Percentiles rank a stretch among this genome's conserved stretches.
phyloP scores from a whole-genome alignment of 495 filamentous ascomycete species.

The Aspergillus coremiiformis region DNA sequence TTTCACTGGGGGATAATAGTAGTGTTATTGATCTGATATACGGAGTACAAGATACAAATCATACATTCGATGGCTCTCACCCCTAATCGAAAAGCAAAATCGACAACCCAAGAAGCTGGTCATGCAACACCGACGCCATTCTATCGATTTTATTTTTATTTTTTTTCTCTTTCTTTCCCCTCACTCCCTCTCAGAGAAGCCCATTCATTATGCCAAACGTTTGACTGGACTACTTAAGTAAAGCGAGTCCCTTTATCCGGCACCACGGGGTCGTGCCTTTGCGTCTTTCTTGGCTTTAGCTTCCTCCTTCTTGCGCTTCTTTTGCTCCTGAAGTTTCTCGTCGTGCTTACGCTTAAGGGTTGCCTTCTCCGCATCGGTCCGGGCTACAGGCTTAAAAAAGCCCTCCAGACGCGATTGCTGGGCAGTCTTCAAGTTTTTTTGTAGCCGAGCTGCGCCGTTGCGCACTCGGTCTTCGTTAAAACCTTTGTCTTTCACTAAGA shows the following conservation, averaged over 20 bases:
- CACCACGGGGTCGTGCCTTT: constrained; percentile 77
- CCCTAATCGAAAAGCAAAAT: background rate
- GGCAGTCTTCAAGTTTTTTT: constrained; percentile 79
- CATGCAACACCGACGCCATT: background rate
- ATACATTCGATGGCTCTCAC: background rate
- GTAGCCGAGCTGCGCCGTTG: constrained; percentile 61
- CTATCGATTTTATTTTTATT: background rate
- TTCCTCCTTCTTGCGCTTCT: constrained; percentile 88
- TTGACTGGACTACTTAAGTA: background rate
- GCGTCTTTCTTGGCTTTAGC: constrained; percentile 81
- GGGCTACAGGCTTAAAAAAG: constrained; percentile 93
- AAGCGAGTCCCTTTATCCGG: constrained; percentile 28
- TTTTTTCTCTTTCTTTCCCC: background rate
- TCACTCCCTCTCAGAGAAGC: too few species aligned
- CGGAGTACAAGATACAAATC: background rate
- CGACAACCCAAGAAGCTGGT: background rate
- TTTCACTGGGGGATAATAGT: too few species aligned
- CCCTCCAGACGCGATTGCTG: constrained; percentile 92
- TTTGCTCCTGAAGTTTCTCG: constrained; percentile 78
- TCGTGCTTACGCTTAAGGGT: constrained; percentile 87
- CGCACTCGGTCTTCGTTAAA: constrained; percentile 93
- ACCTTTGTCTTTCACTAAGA: constrained; percentile 86
- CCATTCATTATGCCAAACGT: too few species aligned
- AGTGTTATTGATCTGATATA: background rate
- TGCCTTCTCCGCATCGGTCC: constrained; percentile 75